Evolutionary conservation across 2,329 filamentous ascomycete species (phyloP), one percentile per base, ranked within the genome.

Genomic region (Colletotrichum orchidophilum): DNA sequence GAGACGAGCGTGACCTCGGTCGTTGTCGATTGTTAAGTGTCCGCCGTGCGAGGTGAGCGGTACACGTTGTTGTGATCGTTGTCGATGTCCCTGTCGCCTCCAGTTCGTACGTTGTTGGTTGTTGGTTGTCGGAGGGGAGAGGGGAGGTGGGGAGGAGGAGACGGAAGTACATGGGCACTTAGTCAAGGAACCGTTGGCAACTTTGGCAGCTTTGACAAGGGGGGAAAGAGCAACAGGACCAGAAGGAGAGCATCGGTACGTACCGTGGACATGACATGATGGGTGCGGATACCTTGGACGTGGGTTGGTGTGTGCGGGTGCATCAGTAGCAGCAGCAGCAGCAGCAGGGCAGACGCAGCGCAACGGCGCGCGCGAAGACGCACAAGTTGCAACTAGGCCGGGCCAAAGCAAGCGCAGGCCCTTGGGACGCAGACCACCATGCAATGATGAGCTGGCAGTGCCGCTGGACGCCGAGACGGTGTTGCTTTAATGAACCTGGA

Each of bases 371-470:
- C 78, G 78, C 80, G 80, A 82, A 79, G 80, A 33, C 58, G 64
- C 79, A 81, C 12, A 80, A 35, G n/a, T 21, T 31, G 27, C 35
- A 8, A 58, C 5, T 18, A 60, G 57, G 27, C 80, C 81, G 82
- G 81, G 81, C 79, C 81, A 77, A 81, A 39, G 24, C 21, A 54
- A 53, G 60, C 80, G 78, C 78, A 81, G 82, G 81, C 77, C 80
- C 81, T 81, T 79, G 81, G 81, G 81, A 82, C 84, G 87, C 86
- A 93, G 91, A 91, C 90, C 39, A 46, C 39, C 86, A 93, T 91
- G 91, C 90, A 92, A 82, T 90, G 91, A 92, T 93, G 91, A 91
- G 91, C 89, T 93, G 91, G 90, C 91, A 93, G 82, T 89, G 87
- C 88, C 81, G 68, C 63, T 67, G 39, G 68, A n/a, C n/a, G n/a